A percentile compares a stretch with the other conserved stretches of the same genome.
Evolutionary conservation across 2,329 filamentous ascomycete genomes (phyloP).

Genomic region (Hypoxylon sp.): DNA sequence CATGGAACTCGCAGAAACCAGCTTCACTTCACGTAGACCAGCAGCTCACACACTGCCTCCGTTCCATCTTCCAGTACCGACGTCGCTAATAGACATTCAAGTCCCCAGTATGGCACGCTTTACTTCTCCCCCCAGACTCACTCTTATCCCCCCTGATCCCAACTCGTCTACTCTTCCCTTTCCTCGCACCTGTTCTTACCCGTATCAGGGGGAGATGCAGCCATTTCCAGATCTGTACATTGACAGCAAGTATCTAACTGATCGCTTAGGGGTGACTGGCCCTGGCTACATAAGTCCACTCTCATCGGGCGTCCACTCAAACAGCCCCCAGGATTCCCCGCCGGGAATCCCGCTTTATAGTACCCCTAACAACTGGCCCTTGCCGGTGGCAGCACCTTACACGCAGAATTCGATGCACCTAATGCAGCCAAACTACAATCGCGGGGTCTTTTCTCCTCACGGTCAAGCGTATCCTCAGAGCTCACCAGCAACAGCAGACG

Average conservation of each 20-base stretch:
- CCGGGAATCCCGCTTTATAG: slow-evolving; percentile 68
- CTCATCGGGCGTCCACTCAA: slow-evolving; percentile 73
- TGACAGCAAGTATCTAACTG: slow-evolving; percentile 56
- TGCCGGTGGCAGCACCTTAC: slow-evolving; percentile 65
- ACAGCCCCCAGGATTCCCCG: slow-evolving; percentile 71
- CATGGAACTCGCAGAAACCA: slow-evolving; percentile 56
- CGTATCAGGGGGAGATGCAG: slow-evolving; percentile 25
- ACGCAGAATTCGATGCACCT: slow-evolving; percentile 69
- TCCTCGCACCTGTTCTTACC: not conserved
- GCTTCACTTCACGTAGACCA: slow-evolving; percentile 79
- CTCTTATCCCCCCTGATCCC: not conserved
- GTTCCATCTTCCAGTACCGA: slow-evolving; percentile 54
- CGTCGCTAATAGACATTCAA: slow-evolving; percentile 54
- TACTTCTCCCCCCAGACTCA: slow-evolving; percentile 34
- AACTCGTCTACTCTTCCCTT: not conserved
- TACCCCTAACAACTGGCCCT: slow-evolving; percentile 72
- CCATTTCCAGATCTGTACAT: slow-evolving; percentile 1
- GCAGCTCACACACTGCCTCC: slow-evolving; percentile 76
- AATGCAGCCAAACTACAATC: slow-evolving; percentile 61
- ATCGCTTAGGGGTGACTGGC: slow-evolving; percentile 61
- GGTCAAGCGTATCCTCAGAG: slow-evolving; percentile 62
- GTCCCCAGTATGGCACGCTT: slow-evolving; percentile 55
- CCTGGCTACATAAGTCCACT: slow-evolving; percentile 74
- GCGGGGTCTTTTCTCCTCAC: slow-evolving; percentile 53
- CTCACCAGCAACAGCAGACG: slow-evolving; percentile 72